A percentile compares a stretch with the other conserved stretches of the same genome.
Conservation (phyloP, 192 early-diverging fungal species). For the Coemansia sp. region DNA sequence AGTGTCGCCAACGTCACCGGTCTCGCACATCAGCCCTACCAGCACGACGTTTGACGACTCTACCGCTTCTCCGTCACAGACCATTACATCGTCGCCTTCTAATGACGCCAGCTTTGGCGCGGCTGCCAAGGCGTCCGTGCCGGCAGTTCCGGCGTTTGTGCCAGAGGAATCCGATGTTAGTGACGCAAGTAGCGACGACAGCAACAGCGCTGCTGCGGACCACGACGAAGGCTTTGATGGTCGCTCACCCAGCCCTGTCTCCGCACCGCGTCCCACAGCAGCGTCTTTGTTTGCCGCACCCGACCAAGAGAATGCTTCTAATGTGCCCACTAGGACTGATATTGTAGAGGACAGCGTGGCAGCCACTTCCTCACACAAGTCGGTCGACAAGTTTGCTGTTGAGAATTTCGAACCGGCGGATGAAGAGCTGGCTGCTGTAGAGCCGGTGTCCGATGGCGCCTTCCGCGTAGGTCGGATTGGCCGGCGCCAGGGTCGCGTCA, state of each 20-base stretch:
- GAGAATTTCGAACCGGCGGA: not conserved
- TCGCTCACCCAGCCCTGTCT: slow-evolving; percentile 18
- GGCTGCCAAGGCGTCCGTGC: slow-evolving; percentile 7
- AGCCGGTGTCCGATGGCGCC: slow-evolving; percentile 7
- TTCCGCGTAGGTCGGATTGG: slow-evolving; percentile 33
- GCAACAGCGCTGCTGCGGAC: slow-evolving; percentile 4
- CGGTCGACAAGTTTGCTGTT: not conserved
- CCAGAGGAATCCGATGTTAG: slow-evolving; percentile 11
- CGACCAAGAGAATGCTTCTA: not conserved
- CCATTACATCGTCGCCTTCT: slow-evolving; percentile 30
- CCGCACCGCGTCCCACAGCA: slow-evolving; percentile 30
- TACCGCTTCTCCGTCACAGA: slow-evolving; percentile 31
- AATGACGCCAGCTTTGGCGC: slow-evolving; percentile 25
- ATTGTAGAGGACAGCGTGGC: not conserved
- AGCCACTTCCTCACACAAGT: not conserved
- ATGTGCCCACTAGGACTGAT: not conserved
- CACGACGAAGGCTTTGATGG: slow-evolving; percentile 17
- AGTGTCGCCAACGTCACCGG: slow-evolving; percentile 29
- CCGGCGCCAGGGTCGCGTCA: slow-evolving; percentile 43
- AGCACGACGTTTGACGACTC: slow-evolving; percentile 50
- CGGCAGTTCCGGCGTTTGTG: slow-evolving; percentile 14
- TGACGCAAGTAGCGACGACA: slow-evolving; percentile 2
- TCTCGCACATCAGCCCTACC: slow-evolving; percentile 35
- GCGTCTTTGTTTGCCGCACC: slow-evolving; percentile 27
- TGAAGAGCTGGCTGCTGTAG: not conserved